Evolutionary conservation across 352 stramenopile species (phyloP).

Genomic region (Globisporangium orthogonon): DNA sequence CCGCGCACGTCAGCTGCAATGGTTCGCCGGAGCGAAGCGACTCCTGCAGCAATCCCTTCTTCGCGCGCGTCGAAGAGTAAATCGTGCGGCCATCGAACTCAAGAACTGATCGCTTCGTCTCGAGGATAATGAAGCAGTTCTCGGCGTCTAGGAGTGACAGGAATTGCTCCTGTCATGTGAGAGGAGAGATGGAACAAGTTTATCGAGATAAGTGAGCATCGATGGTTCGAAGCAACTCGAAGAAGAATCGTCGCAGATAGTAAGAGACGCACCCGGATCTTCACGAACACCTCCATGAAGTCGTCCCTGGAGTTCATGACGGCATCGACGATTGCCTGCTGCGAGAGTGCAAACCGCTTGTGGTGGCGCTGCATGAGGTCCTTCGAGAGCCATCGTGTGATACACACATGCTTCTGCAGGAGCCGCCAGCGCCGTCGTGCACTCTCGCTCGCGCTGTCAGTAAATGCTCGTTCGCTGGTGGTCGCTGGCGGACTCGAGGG

Average conservation of each 20-base stretch:
- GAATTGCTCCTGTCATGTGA: slow-evolving; percentile 32
- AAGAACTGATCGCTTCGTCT: slow-evolving; percentile 39
- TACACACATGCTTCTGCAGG: slow-evolving; percentile 56
- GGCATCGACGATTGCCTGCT: slow-evolving; percentile 45
- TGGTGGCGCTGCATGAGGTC: slow-evolving; percentile 36
- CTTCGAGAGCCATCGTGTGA: slow-evolving; percentile 55
- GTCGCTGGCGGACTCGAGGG: background rate
- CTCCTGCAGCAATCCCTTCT: slow-evolving; percentile 16
- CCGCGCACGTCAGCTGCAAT: slow-evolving; percentile 24
- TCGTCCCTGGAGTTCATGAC: slow-evolving; percentile 34
- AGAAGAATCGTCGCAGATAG: too few relatives aligned
- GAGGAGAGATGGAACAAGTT: background rate
- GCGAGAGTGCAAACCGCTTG: slow-evolving; percentile 41
- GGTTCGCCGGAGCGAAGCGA: slow-evolving; percentile 25
- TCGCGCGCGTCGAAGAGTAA: slow-evolving; percentile 27
- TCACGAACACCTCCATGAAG: slow-evolving; percentile 45
- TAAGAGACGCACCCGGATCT: slow-evolving; percentile 23
- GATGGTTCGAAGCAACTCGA: background rate
- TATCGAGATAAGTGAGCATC: background rate
- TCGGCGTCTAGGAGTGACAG: slow-evolving; percentile 54
- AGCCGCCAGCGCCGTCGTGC: slow-evolving; percentile 43
- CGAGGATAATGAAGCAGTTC: slow-evolving; percentile 54
- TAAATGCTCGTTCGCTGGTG: background rate
- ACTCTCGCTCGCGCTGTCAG: slow-evolving; percentile 22
- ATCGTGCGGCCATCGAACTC: slow-evolving; percentile 56